A percentile compares a stretch with the other conserved stretches of the same genome.
phyloP scores from a whole-genome alignment of 495 filamentous ascomycete species.

The Durotheca rogersii region DNA sequence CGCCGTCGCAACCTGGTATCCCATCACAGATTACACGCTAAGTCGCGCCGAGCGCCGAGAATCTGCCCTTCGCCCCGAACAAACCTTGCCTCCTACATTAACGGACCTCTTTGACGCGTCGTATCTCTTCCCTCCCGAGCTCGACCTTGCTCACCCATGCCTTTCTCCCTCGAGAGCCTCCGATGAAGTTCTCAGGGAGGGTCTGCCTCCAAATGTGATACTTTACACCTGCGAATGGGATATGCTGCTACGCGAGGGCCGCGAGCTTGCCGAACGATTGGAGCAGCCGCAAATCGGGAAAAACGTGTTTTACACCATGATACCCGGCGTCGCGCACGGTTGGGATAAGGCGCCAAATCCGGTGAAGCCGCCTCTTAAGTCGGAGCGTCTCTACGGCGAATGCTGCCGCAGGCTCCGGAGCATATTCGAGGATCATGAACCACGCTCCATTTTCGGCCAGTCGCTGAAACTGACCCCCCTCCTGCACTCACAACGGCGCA shows the following conservation, averaged over 20 bases:
- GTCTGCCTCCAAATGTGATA: constrained; percentile 53
- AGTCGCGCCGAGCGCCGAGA: constrained; percentile 71
- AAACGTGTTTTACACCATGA: constrained; percentile 65
- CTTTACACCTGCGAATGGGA: constrained; percentile 89
- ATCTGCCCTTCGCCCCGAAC: constrained; percentile 61
- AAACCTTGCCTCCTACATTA: constrained; percentile 70
- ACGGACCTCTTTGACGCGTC: constrained; percentile 84
- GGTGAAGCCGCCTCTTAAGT: constrained; percentile 52
- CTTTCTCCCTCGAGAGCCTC: constrained; percentile 44
- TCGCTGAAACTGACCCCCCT: constrained; percentile 12
- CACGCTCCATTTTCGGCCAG: constrained; percentile 7
- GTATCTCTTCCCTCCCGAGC: constrained; percentile 62
- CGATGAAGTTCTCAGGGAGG: constrained; percentile 41
- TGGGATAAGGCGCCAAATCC: constrained; percentile 90
- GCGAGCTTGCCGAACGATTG: constrained; percentile 65
- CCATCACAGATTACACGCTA: constrained; percentile 77
- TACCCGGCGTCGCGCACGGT: constrained; percentile 72
- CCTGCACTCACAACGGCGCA: constrained; percentile 4
- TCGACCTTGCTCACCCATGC: constrained; percentile 38
- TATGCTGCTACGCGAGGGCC: constrained; percentile 79
- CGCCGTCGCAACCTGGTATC: constrained; percentile 72
- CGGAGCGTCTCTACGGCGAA: constrained; percentile 43
- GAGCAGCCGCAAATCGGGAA: constrained; percentile 57
- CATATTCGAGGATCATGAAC: constrained; percentile 35
- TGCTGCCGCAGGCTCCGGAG: constrained; percentile 37